phyloP scores from a whole-genome alignment of 805 yeast genomes.

The Starmera amethionina region DNA sequence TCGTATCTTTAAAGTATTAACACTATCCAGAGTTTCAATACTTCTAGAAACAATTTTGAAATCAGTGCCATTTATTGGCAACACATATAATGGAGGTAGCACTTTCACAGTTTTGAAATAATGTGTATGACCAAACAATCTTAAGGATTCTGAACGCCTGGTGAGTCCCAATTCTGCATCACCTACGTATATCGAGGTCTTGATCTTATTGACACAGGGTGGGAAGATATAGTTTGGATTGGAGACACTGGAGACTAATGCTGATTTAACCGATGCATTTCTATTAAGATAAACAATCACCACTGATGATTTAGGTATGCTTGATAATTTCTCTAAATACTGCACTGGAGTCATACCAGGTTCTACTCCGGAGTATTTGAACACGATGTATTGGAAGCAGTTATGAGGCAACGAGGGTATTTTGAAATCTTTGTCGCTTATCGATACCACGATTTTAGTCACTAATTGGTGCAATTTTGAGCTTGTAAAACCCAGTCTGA shows the following conservation, averaged over 20 bases:
- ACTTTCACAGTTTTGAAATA: background rate
- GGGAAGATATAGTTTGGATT: background rate
- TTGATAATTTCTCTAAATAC: background rate
- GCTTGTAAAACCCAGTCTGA: background rate
- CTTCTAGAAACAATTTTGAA: slow-evolving; percentile 10
- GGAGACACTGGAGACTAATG: no score
- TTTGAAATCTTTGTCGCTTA: background rate
- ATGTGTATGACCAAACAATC: background rate
- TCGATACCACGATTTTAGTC: background rate
- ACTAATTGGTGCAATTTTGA: background rate
- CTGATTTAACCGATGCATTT: background rate
- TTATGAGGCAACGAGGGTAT: background rate
- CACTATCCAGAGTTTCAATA: slow-evolving; percentile 7
- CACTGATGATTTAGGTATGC: background rate
- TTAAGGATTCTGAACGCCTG: background rate
- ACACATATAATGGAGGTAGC: slow-evolving; percentile 12
- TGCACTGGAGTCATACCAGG: background rate
- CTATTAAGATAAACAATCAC: background rate
- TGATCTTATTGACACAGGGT: background rate
- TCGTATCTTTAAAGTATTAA: slow-evolving; percentile 4
- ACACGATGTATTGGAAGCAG: background rate
- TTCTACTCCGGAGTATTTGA: background rate
- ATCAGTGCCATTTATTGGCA: slow-evolving; percentile 6
- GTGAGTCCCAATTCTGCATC: slow-evolving; percentile 1
- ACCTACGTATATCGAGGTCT: background rate